Evolutionary conservation across 352 stramenopile species (phyloP), one percentile per base, ranked within the genome.

Genomic region (Phytophthora tentaculata): DNA sequence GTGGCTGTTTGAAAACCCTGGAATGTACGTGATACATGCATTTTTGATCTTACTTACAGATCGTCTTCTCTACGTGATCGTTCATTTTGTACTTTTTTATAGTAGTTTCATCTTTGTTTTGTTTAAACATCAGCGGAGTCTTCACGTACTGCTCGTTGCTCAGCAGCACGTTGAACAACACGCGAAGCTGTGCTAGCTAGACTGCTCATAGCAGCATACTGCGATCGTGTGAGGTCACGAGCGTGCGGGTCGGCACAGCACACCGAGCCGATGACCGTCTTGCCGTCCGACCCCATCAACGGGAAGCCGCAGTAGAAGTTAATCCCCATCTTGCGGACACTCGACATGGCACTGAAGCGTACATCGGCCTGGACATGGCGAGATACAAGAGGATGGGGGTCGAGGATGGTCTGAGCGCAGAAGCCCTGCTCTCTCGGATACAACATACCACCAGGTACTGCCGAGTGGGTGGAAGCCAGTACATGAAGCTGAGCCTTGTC

Each of bases 241-340:
- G 77, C 76, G 55, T 87, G 64, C 26, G 60, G 66, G 57, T 88
- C 80, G 8, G 87, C 68, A 58, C 81, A 91, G 61, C 83, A 91
- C 35, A 94, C 62, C 3, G 76, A 80, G 3, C 83, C 85, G 53
- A 93, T 88, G 50, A 87, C 66, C 9, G 77, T 84, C 32, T 88
- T 69, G 49, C 74, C 71, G 55, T 89, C 76, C 1, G 70, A 59
- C 2, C 74, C 67, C 5, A 87, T 23, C 20, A 94, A 52, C 14
- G 86, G 86, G 45, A 92, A 91, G 7, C 86, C 86, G 69, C 82
- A 92, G 81, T 94, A 92, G 67, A 90, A 94, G 60, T 80, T 84
- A 29, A 80, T 73, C 13, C 71, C 69, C 29, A 85, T 74, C 54
- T 70, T 66, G 23, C 67, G 61, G 41, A 90, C 76, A n/a, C 54